Evolutionary conservation across 2,329 filamentous ascomycete species (phyloP).

Genomic region (Aspergillus thermomutatus): DNA sequence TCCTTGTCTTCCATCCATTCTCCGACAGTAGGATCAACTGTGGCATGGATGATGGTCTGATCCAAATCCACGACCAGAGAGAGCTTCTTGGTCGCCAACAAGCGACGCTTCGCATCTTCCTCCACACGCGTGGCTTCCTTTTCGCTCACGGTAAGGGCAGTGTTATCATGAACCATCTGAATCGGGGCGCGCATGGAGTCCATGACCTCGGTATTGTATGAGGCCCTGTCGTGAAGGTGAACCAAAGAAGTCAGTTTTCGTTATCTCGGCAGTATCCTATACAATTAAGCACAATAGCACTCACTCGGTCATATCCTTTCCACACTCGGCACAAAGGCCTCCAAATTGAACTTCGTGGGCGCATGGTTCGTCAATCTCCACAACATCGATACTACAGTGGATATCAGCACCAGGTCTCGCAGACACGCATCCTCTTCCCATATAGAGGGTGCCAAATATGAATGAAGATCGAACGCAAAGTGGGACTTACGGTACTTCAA

Average conservation of each 20-base stretch:
- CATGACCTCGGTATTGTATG: constrained; percentile 74
- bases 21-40: constrained; percentile 90
- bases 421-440: not conserved
- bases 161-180: constrained; percentile 92
- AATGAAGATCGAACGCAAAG: too few species aligned
- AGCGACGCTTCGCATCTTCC: constrained; percentile 77
- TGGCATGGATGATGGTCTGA: constrained; percentile 97
- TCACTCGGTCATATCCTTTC: constrained; percentile 89
- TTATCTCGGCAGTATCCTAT: not conserved
- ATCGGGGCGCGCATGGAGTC: constrained; percentile 86
- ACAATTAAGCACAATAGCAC: constrained; percentile 19
- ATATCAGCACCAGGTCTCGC: constrained; percentile 2
- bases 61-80: constrained; percentile 95
- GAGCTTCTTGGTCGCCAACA: constrained; percentile 77
- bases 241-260: not conserved
- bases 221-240: constrained; percentile 45
- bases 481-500: constrained; percentile 40
- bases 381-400: constrained; percentile 51
- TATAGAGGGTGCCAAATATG: not conserved
- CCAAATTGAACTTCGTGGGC: constrained; percentile 87
- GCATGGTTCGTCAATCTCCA: constrained; percentile 87
- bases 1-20: constrained; percentile 89
- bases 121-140: constrained; percentile 78
- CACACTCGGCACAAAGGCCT: constrained; percentile 86
- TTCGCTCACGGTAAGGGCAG: constrained; percentile 77